Evolutionary conservation across 257 asterid species (phyloP).

Genomic region (Solanum dulcamara): DNA sequence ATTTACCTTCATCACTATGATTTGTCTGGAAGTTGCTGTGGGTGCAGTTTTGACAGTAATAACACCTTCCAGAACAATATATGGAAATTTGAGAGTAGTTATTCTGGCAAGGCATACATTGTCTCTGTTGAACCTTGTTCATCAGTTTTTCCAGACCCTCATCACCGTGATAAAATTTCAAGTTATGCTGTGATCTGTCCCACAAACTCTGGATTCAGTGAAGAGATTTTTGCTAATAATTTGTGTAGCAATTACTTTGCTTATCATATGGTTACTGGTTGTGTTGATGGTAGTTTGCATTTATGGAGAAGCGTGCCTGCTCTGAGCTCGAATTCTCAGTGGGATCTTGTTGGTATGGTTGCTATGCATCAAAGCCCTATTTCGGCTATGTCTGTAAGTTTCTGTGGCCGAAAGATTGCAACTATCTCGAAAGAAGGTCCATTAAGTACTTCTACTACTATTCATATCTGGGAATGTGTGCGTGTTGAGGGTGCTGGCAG

Average conservation of each 20-base stretch:
- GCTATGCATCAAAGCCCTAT: constrained; percentile 48
- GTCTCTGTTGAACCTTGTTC: constrained; percentile 57
- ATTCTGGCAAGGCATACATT: constrained; percentile 40
- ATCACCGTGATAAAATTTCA: constrained; percentile 40
- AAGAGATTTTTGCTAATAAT: constrained; percentile 26
- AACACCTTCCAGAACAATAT: constrained; percentile 17
- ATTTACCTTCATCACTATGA: constrained; percentile 45
- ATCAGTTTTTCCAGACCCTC: constrained; percentile 55
- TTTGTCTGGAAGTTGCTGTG: constrained; percentile 23
- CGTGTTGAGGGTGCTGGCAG: constrained; percentile 47
- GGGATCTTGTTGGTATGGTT: constrained; percentile 83
- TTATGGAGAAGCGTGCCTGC: constrained; percentile 75
- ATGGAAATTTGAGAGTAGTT: constrained; percentile 42
- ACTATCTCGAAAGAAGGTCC: constrained; percentile 28
- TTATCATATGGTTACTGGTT: constrained; percentile 82
- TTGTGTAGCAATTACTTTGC: constrained; percentile 32
- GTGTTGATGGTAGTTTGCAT: constrained; percentile 53
- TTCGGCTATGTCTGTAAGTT: constrained; percentile 42
- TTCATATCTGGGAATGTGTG: constrained; percentile 76
- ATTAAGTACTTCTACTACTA: constrained; percentile 21
- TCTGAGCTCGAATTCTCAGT: constrained; percentile 32
- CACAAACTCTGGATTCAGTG: constrained; percentile 25
- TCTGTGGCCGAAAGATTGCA: constrained; percentile 69
- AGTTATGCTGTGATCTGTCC: constrained; percentile 63
- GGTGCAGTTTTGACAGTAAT: constrained; percentile 12